These are phyloP conservation scores for Podospora didyma DNA, from an alignment of 495 filamentous ascomycete species.

Conservation along the genomic window DNA sequence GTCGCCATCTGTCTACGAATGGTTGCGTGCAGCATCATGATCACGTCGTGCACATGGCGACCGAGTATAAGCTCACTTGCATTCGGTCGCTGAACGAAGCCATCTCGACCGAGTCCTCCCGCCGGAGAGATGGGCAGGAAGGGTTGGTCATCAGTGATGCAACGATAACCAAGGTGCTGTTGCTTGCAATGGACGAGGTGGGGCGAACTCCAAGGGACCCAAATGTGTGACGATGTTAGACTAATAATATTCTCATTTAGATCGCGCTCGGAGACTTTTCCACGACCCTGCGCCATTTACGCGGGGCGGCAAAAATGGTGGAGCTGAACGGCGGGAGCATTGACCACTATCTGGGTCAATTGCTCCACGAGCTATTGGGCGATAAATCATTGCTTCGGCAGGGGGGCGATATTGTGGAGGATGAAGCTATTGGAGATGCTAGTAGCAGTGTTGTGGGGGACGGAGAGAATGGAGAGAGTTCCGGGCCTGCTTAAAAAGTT, in stretches of 20 bases:
- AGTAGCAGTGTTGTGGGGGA: no score
- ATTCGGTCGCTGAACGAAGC: background rate
- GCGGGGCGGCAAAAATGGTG: background rate
- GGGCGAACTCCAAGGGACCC: background rate
- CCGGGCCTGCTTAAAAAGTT: no score
- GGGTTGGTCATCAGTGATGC: background rate
- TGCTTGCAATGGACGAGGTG: conserved; percentile 5
- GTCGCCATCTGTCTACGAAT: background rate
- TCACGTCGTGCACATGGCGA: background rate
- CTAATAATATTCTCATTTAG: background rate
- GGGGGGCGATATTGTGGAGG: no score
- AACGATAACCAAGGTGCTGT: background rate
- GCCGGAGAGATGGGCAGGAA: background rate
- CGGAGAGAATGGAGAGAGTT: no score
- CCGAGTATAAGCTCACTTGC: background rate
- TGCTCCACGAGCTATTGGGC: background rate
- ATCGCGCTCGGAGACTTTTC: background rate
- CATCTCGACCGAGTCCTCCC: background rate
- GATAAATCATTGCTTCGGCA: no score
- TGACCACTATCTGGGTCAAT: background rate
- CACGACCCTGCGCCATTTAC: background rate
- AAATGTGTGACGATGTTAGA: no score
- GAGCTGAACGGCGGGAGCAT: background rate
- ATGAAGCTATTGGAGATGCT: no score
- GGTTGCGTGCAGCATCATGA: background rate